Evolutionary conservation across 2,329 filamentous ascomycete species (phyloP), one percentile per base, ranked within the genome.

Genomic region (Aureobasidium sp.): DNA sequence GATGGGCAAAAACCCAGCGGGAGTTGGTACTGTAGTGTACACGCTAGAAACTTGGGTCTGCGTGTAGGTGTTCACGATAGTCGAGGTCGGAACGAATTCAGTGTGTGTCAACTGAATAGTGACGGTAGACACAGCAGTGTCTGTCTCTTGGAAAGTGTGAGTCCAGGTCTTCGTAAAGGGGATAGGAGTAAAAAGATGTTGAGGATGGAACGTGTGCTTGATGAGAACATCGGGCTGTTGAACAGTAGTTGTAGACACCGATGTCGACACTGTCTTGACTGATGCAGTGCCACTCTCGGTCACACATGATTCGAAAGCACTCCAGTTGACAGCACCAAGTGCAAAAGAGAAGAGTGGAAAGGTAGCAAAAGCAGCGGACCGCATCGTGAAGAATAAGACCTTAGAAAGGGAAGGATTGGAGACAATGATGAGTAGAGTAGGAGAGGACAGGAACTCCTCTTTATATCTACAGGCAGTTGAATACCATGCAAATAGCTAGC

Each of bases 281-380:
- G 57, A 51, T 10, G 57, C 13, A 20, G 57, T 50, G 17, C 44
- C 57, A 34, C 57, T 60, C 12, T 43, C 10, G 17, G 57, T 60
- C 34, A 60, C 57, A 34, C 57, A 60, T 41, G 44, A 50, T n/a
- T 60, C 57, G 5, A 60, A 51, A 15, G 57, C 57, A 37, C 46
- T 60, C 44, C 44, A 60, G 36, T 60, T 60, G 36, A 60, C 34
- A 50, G 57, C 44, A 41, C 57, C 57, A 12, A 60, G 46, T 51
- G 46, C 57, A n/a, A 60, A 20, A 34, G 57, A 50, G 46, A 60
- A 60, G 34, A 60, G 27, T 12, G 57, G 57, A 36, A 60, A 60
- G 17, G 46, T 27, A 26, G 57, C 46, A 3, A 46, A 7, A 27
- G 46, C 27, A 50, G 56, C 17, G 37, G 57, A 50, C 15, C 29